These are phyloP conservation scores for Didymella glomerata DNA, from an alignment of 2,329 filamentous ascomycete genomes.

Conservation along the genomic window DNA sequence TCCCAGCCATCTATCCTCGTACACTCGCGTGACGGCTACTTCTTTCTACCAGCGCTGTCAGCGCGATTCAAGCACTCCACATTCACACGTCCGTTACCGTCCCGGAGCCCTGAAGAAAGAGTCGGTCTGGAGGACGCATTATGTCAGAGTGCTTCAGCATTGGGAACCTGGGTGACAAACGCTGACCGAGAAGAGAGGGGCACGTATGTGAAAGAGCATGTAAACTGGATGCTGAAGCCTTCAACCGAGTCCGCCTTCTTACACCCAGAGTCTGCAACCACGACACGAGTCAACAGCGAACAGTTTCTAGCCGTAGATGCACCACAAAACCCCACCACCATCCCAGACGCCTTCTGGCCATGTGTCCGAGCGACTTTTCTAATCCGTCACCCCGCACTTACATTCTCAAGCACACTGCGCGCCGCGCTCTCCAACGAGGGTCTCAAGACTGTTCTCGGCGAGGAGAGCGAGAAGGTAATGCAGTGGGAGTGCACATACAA, in stretches of 20 bases:
- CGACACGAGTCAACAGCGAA: background rate
- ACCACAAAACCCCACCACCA: background rate
- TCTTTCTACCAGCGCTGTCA: constrained; percentile 26
- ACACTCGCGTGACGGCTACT: constrained; percentile 31
- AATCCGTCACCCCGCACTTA: background rate
- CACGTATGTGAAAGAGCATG: constrained; percentile 31
- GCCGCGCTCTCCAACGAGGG: background rate
- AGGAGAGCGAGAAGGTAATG: background rate
- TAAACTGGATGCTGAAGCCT: constrained; percentile 29
- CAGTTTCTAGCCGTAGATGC: background rate
- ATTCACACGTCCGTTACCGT: background rate
- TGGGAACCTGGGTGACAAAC: constrained; percentile 6
- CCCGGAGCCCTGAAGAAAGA: constrained; percentile 23
- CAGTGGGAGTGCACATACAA: background rate
- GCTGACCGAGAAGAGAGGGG: constrained; percentile 1
- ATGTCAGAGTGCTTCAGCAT: constrained; percentile 13
- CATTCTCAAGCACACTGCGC: background rate
- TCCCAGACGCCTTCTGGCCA: background rate
- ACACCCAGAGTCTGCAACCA: constrained; percentile 23
- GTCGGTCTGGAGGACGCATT: constrained; percentile 7
- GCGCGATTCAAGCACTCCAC: constrained; percentile 20
- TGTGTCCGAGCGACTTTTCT: background rate
- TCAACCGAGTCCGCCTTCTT: constrained; percentile 22
- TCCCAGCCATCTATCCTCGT: constrained; percentile 24
- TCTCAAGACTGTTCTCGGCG: background rate